These are phyloP conservation scores for Ceratocystis cacaofunesta DNA, from an alignment of 2,329 filamentous ascomycete species.

Conservation along the genomic window DNA sequence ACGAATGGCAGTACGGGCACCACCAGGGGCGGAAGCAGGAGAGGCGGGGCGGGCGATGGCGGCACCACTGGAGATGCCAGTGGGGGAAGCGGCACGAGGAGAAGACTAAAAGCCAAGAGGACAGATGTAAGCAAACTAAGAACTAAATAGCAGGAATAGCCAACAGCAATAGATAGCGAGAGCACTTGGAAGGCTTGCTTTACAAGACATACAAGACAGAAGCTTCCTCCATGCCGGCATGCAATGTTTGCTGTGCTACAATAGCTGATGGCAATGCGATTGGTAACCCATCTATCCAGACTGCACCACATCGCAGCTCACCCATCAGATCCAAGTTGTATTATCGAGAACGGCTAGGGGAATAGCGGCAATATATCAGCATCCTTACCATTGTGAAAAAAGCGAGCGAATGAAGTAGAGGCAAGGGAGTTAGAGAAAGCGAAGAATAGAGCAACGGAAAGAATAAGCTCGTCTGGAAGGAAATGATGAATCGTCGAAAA, in stretches of 20 bases:
- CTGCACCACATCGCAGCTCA: background rate
- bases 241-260: background rate
- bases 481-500: background rate
- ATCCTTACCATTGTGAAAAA: conserved; percentile 6
- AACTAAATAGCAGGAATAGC: background rate
- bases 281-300: background rate
- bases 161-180: background rate
- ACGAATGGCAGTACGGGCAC: conserved; percentile 87
- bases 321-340: background rate
- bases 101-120: conserved; percentile 33
- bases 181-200: background rate
- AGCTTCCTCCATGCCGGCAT: background rate
- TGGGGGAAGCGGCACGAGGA: conserved; percentile 45
- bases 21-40: conserved; percentile 67
- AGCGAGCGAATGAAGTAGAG: background rate
- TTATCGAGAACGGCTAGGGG: conserved; percentile 9
- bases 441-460: no score
- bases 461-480: background rate
- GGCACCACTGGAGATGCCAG: conserved; percentile 45
- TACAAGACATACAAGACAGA: background rate
- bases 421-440: background rate
- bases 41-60: conserved; percentile 67
- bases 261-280: background rate
- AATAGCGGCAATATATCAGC: background rate
- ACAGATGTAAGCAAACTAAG: background rate